Evolutionary conservation across 139 green algal genomes (phyloP).

Genomic region (Picochlorum sp.): DNA sequence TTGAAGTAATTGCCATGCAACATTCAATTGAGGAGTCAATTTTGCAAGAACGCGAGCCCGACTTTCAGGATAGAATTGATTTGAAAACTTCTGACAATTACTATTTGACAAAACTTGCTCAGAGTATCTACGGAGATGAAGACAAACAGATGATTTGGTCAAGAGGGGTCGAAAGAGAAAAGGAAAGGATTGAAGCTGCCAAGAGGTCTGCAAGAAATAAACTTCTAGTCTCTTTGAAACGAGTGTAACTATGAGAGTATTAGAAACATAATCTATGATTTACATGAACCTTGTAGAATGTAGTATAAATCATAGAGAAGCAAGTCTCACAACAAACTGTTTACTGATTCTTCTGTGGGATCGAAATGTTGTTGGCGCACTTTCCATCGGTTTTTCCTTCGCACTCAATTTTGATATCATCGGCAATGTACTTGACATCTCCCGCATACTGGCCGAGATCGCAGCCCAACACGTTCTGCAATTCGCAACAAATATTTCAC

Average conservation of each 20-base stretch:
- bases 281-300: too few species aligned
- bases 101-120: neutral
- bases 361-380: slow-evolving; percentile 15
- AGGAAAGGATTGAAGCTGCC: too few species aligned
- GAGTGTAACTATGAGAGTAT: too few species aligned
- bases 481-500: neutral
- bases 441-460: slow-evolving; percentile 37
- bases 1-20: slow-evolving; percentile 78
- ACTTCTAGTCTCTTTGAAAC: too few species aligned
- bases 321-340: neutral
- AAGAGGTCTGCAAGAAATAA: too few species aligned
- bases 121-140: too few species aligned
- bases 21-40: slow-evolving; percentile 19
- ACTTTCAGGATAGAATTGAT: too few species aligned
- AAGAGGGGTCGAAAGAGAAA: too few species aligned
- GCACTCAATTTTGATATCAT: slow-evolving; percentile 29
- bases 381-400: slow-evolving; percentile 19
- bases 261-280: too few species aligned
- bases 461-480: slow-evolving; percentile 57
- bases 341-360: slow-evolving; percentile 3
- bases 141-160: too few species aligned
- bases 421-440: slow-evolving; percentile 47
- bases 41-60: too few species aligned
- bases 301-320: neutral
- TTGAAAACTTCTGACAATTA: neutral